Evolutionary conservation across 2,329 filamentous ascomycete species (phyloP), one percentile per base, ranked within the genome.

Genomic region (Teratosphaeria gauchensis): DNA sequence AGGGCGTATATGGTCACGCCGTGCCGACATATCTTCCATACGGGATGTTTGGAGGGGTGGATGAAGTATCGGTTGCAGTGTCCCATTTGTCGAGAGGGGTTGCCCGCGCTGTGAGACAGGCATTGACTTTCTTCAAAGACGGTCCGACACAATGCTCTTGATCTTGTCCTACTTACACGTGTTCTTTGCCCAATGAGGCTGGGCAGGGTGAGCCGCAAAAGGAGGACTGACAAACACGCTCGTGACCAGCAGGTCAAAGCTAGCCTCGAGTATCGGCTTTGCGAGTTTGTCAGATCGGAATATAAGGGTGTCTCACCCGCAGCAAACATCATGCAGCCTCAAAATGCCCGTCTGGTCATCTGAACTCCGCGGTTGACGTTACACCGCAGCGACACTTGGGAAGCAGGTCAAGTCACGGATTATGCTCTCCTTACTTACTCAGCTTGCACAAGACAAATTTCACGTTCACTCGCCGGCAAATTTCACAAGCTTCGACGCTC

Each of bases 1-100:
- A 83, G 92, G 55, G 80, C 83, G 66, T 97, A 97, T 75, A 99
- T 99, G 94, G 90, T 97, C 24, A 99, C 94, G 59, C 94, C 94
- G 54, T 99, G 94, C 73, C 80, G 92, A 58, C 94, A 99, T 76
- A 91, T 97, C 54, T 99, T 99, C 72, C 94, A 99, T 71, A 94
- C 86, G 58, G 79, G 82, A 33, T 99, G 94, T 73, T 76, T 99
- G 65, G 92, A 97, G 75, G 91, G 90, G 46, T 97, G 94, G 94
- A 94, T 99, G 88, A 83, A 89, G 70, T 91, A 95, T 72, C 78
- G 92, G 59, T 75, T 99, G 68, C 90, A 96, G 76, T 99, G 94
- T 75, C 94, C 94, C 0, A 96, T 96, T 64, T 97, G 94, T 75
- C 82, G 94, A 65, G 92, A 96, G 76, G 87, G 88, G 60, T 74